Conservation (phyloP, 2,329 filamentous ascomycete genomes). For the Colletotrichum graminicola region DNA sequence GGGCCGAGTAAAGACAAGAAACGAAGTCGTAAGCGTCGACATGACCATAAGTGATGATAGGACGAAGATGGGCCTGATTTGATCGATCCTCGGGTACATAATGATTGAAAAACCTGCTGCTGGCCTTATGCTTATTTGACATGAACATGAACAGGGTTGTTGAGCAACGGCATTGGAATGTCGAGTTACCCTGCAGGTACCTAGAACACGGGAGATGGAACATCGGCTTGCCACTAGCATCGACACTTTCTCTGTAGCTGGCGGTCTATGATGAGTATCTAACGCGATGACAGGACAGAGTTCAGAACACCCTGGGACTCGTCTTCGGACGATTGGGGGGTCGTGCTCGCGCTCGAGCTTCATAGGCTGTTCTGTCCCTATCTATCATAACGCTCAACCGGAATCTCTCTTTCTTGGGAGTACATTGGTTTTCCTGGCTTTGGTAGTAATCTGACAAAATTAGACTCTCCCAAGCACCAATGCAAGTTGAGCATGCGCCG, state of each 20-base stretch:
- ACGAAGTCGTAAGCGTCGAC: conserved; percentile 18
- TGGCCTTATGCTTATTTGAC: background rate
- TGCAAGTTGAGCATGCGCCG: conserved; percentile 39
- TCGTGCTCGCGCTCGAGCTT: conserved; percentile 13
- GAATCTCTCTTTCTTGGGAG: conserved; percentile 40
- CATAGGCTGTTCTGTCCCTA: conserved; percentile 7
- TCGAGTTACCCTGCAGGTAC: background rate
- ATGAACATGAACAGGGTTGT: background rate
- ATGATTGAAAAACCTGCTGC: background rate
- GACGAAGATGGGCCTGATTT: background rate
- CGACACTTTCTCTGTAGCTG: conserved; percentile 38
- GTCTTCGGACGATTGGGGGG: background rate
- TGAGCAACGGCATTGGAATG: background rate
- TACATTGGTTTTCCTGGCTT: conserved; percentile 41
- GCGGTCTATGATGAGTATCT: conserved; percentile 42
- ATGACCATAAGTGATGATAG: background rate
- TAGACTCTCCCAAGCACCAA: conserved; percentile 39
- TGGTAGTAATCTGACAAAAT: conserved; percentile 41
- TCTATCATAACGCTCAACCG: conserved; percentile 35
- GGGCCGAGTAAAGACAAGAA: conserved; percentile 18
- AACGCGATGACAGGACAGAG: conserved; percentile 25
- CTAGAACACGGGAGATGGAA: conserved; percentile 9
- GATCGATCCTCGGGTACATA: background rate
- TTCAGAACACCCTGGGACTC: conserved; percentile 11
- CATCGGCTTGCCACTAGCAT: conserved; percentile 37